phyloP scores from a whole-genome alignment of 129 eudicot species.

The Glebionis coronaria region DNA sequence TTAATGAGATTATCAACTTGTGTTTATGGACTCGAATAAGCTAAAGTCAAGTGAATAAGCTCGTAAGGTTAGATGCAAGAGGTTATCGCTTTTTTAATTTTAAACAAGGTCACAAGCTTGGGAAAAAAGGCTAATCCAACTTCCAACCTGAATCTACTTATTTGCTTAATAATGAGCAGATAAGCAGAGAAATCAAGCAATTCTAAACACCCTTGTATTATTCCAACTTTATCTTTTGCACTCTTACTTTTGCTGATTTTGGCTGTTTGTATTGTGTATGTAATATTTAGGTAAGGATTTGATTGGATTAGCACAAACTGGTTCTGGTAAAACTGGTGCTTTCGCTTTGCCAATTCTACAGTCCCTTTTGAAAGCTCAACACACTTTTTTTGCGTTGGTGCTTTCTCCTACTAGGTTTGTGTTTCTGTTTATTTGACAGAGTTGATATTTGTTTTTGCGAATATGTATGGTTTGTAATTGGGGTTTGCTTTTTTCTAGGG shows the following conservation, averaged over 20 bases:
- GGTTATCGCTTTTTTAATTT: too few species aligned
- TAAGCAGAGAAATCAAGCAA: too few species aligned
- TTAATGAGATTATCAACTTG: too few species aligned
- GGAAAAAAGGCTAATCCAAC: too few species aligned
- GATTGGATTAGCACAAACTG: conserved; percentile 96
- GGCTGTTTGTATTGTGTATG: not conserved
- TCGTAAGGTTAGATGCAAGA: too few species aligned
- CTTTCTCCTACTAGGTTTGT: conserved; percentile 85
- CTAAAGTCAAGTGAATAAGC: too few species aligned
- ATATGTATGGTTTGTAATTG: not conserved
- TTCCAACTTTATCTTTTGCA: too few species aligned
- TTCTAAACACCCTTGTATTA: too few species aligned
- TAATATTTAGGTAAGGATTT: conserved; percentile 66
- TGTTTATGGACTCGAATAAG: too few species aligned
- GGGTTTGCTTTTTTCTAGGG: conserved; percentile 30
- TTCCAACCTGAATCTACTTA: too few species aligned
- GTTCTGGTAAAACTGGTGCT: conserved; percentile 98
- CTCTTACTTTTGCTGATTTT: not conserved
- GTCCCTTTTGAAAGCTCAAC: conserved; percentile 48
- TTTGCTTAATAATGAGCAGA: too few species aligned
- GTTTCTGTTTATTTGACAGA: not conserved
- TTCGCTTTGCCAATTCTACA: conserved; percentile 88
- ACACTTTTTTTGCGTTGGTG: conserved; percentile 75
- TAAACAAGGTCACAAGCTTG: too few species aligned
- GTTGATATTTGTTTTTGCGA: not conserved